A percentile compares a stretch with the other conserved stretches of the same genome.
Evolutionary conservation across 768 basidiomycete genomes (phyloP).

Genomic region (Mycena sanguinolenta): DNA sequence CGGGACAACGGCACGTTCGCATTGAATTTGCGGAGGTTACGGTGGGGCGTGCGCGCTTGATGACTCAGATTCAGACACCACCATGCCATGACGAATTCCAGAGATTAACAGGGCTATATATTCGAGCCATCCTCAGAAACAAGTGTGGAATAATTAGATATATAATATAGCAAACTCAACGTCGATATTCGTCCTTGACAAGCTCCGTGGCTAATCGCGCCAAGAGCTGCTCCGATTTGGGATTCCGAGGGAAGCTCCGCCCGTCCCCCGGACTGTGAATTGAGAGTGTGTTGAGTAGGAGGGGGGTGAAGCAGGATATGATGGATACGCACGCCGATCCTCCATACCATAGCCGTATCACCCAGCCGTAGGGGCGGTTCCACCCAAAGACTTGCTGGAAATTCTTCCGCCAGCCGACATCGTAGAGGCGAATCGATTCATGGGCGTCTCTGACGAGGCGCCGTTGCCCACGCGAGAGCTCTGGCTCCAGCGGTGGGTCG

Average conservation of each 20-base stretch:
- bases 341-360: slow-evolving; percentile 68
- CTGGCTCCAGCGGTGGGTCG: slow-evolving; percentile 79
- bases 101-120: too few species aligned
- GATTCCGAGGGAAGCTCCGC: slow-evolving; percentile 75
- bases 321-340: slow-evolving; percentile 69
- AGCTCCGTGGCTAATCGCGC: slow-evolving; percentile 74
- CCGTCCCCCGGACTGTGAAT: slow-evolving; percentile 73
- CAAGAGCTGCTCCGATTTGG: slow-evolving; percentile 74
- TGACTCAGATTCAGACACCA: too few species aligned
- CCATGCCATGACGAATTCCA: too few species aligned
- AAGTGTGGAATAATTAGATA: slow-evolving; percentile 12
- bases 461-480: slow-evolving; percentile 76
- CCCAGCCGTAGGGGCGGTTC: slow-evolving; percentile 64
- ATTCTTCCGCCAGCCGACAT: slow-evolving; percentile 81
- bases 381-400: slow-evolving; percentile 79
- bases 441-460: slow-evolving; percentile 76
- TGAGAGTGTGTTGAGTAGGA: not conserved
- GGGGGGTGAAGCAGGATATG: not conserved
- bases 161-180: slow-evolving; percentile 4
- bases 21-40: too few species aligned
- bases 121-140: too few species aligned
- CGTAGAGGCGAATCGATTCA: slow-evolving; percentile 71
- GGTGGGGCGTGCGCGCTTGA: too few species aligned
- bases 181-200: slow-evolving; percentile 67
- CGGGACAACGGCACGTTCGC: too few species aligned